Base-by-base conservation (phyloP, 306 rosid species). In the Trifolium dubium region DNA sequence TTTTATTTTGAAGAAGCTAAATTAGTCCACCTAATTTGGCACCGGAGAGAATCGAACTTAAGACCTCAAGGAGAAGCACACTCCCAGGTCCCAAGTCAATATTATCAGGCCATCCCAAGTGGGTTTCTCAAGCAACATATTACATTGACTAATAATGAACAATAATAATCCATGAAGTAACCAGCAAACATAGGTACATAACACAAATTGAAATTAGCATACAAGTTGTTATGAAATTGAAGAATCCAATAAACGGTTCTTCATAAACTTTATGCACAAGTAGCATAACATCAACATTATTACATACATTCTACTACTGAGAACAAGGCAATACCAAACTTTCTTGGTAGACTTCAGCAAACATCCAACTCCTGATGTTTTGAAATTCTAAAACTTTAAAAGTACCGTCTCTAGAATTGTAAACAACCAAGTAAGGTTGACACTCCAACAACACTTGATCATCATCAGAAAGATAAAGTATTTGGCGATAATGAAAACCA, bases 271-370 rank as follows among this genome's bases (percentile, higher is more conserved):
- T 35, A 19, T 14, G 5, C 34, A 40, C 35, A 4, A 29, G 30
- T 39, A 6, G 0, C 60, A 54, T 54, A 54, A 46, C 55, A 50
- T 31, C 17, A 28, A 7, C 19, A 6, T 13, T 8, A 32, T 19
- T 31, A 54, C 50, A 37, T 32, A 47, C 34, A 43, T 53, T 34
- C 23, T 50, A 44, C 13, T 55, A 10, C 15, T 17, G 17, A 58
- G 14, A 67, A 29, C 75, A 56, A 51, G 87, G 87, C 65, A 83
- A 80, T 63, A 80, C 58, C 71, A 84, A 70, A 56, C 85, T 84
- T 56, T 84, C 80, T 5, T 64, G 44, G 51, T 77, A 73, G 61
- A 73, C 28, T 17, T 32, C 46, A 3, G 75, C 23, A 3, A 29
- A 13, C 44, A 23, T 0, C 60, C 32, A 46, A 6, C 32, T 6